Conservation (phyloP, 2,329 filamentous ascomycete species). For the Trichoderma simmonsii region DNA sequence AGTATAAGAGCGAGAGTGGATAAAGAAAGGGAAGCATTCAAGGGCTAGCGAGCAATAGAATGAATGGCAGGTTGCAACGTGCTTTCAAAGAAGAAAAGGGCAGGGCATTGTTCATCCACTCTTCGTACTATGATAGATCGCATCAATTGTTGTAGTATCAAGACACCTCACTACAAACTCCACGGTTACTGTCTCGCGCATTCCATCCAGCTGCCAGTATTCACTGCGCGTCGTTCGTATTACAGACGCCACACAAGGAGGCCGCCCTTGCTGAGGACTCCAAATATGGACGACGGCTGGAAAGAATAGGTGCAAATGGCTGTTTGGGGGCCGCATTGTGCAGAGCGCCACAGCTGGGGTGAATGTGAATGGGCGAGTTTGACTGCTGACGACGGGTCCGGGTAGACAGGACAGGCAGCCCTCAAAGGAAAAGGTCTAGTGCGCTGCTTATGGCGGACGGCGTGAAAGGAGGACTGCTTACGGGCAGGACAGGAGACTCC, state of each 20-base stretch:
- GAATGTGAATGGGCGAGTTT: background rate
- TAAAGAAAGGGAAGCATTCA: background rate
- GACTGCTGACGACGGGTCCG: conserved; percentile 5
- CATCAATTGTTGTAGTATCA: background rate
- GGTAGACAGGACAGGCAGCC: conserved; percentile 4
- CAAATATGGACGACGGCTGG: conserved; percentile 3
- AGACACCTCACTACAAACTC: background rate
- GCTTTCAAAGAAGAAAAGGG: background rate
- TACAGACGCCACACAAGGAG: conserved; percentile 5
- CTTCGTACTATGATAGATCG: background rate
- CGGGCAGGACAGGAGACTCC: background rate
- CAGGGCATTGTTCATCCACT: background rate
- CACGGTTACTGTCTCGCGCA: background rate
- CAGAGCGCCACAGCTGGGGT: conserved; percentile 5
- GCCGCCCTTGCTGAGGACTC: conserved; percentile 11
- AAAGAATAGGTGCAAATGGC: background rate
- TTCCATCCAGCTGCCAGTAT: background rate
- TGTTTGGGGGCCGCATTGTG: conserved; percentile 6
- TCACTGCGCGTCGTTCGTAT: background rate
- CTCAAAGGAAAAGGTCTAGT: background rate
- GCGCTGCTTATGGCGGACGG: background rate
- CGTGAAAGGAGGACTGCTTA: background rate
- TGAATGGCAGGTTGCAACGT: background rate
- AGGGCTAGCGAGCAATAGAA: background rate
- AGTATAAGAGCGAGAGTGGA: background rate